phyloP scores from a whole-genome alignment of 345 rosid genomes.

The Laguncularia racemosa region DNA sequence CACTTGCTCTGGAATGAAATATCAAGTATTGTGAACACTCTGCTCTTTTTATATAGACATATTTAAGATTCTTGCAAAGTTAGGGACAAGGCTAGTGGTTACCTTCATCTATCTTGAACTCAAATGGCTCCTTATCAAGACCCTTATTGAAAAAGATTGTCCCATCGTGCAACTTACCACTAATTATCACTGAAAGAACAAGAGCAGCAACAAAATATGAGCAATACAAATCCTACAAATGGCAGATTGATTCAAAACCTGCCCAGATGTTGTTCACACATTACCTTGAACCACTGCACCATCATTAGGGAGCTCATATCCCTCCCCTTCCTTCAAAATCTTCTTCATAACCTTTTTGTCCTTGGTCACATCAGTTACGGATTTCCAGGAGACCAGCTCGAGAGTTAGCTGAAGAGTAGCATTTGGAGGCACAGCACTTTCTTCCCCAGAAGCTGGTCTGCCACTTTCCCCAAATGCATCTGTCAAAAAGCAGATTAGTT shows the following conservation, averaged over 20 bases:
- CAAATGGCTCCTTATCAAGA: conserved; percentile 13
- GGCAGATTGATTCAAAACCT: not conserved
- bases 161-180: conserved; percentile 29
- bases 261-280: not conserved
- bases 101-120: conserved; percentile 61
- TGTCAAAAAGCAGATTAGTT: not conserved
- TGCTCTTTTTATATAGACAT: no score
- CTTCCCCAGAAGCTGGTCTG: conserved; percentile 9
- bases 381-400: conserved; percentile 14
- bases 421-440: conserved; percentile 10
- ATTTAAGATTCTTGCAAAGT: no score
- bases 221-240: not conserved
- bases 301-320: conserved; percentile 14
- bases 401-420: conserved; percentile 12
- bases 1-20: conserved; percentile 34
- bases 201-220: not conserved
- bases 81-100: not conserved
- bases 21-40: not conserved
- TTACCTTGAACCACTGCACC: conserved; percentile 15
- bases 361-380: conserved; percentile 12
- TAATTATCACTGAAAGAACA: conserved; percentile 19
- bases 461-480: conserved; percentile 19
- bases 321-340: conserved; percentile 19
- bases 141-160: conserved; percentile 29
- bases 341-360: conserved; percentile 18